phyloP scores from a whole-genome alignment of 345 rosid species.

The Mallotus nudiflorus region DNA sequence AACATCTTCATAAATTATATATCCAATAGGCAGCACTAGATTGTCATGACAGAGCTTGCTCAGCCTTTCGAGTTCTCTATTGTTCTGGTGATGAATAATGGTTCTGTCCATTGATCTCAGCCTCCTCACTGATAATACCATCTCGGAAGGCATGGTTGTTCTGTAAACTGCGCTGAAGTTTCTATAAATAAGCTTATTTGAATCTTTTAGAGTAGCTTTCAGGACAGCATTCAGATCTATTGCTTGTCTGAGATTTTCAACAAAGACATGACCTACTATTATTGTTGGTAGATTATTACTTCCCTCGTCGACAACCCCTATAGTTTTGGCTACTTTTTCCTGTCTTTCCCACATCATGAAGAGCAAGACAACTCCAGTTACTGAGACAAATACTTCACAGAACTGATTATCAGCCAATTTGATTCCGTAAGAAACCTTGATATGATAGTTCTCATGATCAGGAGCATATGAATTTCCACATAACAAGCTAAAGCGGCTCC shows the following conservation, averaged over 20 bases:
- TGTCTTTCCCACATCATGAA: conserved; percentile 96
- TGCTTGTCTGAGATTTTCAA: conserved; percentile 86
- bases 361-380: conserved; percentile 77
- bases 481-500: conserved; percentile 60
- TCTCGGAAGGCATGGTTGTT: conserved; percentile 93
- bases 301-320: conserved; percentile 46
- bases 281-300: conserved; percentile 57
- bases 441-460: conserved; percentile 53
- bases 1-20: conserved; percentile 83
- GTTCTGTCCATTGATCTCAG: conserved; percentile 88
- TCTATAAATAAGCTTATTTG: conserved; percentile 74
- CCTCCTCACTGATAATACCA: conserved; percentile 71
- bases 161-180: conserved; percentile 89
- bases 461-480: conserved; percentile 49
- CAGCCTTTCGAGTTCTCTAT: conserved; percentile 89
- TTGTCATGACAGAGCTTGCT: conserved; percentile 94
- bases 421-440: conserved; percentile 77
- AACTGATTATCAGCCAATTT: conserved; percentile 84
- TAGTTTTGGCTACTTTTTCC: conserved; percentile 68
- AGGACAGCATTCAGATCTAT: conserved; percentile 85
- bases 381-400: conserved; percentile 88
- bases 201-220: conserved; percentile 77
- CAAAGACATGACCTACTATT: conserved; percentile 72
- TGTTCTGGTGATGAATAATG: conserved; percentile 79
- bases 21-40: conserved; percentile 79